These are phyloP conservation scores for Psilocybe cubensis DNA, from an alignment of 768 basidiomycete species.

Conservation along the genomic window DNA sequence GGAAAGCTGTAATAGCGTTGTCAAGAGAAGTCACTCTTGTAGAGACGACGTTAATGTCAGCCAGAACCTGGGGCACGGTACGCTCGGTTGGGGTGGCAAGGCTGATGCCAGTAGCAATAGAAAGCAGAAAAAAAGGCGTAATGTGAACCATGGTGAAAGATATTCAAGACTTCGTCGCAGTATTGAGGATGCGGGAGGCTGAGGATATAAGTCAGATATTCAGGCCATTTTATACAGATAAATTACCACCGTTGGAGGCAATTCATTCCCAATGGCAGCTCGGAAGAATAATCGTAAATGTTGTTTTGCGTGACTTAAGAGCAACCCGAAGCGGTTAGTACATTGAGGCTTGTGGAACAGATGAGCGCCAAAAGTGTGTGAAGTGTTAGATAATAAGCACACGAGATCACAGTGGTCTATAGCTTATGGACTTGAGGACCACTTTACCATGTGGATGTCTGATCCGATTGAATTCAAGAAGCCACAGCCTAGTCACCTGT, in stretches of 20 bases:
- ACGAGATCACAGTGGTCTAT: neutral
- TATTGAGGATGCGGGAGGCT: neutral
- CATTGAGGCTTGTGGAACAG: neutral
- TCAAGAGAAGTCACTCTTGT: constrained; percentile 28
- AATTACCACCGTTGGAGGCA: neutral
- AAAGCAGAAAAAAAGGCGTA: neutral
- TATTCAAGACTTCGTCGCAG: neutral
- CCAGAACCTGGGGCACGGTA: constrained; percentile 26
- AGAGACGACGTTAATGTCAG: constrained; percentile 27
- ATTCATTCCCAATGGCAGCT: too few species aligned
- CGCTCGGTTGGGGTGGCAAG: neutral
- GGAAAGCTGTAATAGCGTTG: constrained; percentile 31
- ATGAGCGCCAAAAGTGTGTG: neutral
- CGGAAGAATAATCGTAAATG: neutral
- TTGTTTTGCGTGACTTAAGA: neutral
- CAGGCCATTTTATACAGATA: neutral
- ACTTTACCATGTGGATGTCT: neutral
- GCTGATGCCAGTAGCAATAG: neutral
- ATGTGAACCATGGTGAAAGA: neutral
- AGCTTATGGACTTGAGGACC: neutral
- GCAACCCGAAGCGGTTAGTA: neutral
- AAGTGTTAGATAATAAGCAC: neutral
- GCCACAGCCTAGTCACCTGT: neutral
- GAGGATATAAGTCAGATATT: neutral
- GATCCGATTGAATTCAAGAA: neutral